A percentile compares a stretch with the other conserved stretches of the same genome.
Evolutionary conservation across 768 basidiomycete species (phyloP).

Genomic region (Termitomyces sp.): DNA sequence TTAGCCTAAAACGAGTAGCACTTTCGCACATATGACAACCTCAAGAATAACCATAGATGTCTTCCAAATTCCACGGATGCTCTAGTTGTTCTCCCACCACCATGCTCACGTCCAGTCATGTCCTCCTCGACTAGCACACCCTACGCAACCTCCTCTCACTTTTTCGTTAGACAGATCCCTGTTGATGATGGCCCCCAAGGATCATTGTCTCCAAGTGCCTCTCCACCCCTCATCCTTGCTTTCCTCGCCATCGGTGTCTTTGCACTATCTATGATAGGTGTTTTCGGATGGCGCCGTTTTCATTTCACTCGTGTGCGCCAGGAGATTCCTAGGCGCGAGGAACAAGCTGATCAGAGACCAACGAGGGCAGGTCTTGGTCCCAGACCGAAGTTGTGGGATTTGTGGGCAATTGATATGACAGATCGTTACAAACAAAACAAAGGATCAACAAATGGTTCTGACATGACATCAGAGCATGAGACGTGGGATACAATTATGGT

Average conservation of each 20-base stretch:
- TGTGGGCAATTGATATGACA: constrained; percentile 21
- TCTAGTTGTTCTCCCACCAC: background rate
- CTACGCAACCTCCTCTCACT: background rate
- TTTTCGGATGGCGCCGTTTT: constrained; percentile 41
- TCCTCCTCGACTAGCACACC: background rate
- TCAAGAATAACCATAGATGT: background rate
- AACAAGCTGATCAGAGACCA: background rate
- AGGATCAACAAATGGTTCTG: background rate
- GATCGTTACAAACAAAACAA: background rate
- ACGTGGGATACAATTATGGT: constrained; percentile 40
- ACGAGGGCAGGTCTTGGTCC: constrained; percentile 14
- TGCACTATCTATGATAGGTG: constrained; percentile 37
- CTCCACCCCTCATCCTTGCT: constrained; percentile 52
- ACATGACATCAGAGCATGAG: constrained; percentile 7
- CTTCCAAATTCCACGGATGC: background rate
- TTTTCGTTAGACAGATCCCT: background rate
- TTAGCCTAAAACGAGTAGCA: background rate
- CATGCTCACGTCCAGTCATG: constrained; percentile 8
- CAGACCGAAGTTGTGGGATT: constrained; percentile 41
- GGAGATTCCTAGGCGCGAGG: background rate
- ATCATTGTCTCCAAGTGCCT: constrained; percentile 26
- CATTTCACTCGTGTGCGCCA: constrained; percentile 12
- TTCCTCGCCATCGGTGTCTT: constrained; percentile 58
- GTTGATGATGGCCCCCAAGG: background rate
- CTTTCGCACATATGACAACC: background rate